Base-by-base conservation (phyloP, 2,329 filamentous ascomycete species). In the Penicillium sp. region DNA sequence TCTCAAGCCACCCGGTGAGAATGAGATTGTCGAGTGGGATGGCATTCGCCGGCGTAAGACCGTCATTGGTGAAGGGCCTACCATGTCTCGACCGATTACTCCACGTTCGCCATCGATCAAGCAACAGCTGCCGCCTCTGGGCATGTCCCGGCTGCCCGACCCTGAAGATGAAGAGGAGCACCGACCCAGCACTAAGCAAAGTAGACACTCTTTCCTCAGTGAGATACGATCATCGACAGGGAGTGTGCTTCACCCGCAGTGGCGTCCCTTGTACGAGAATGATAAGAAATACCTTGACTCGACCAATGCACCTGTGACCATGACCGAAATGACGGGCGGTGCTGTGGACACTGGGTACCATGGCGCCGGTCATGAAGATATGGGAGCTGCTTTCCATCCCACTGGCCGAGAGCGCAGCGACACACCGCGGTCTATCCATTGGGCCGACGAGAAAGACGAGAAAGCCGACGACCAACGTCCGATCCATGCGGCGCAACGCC, bases 11-110 rank as follows among this genome's bases (percentile, higher is more conserved):
- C 86, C 95, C 45, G 81, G 79, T 41, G 90, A 96, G 64, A 82
- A 89, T 57, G 89, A 90, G 23, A 77, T 82, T 27, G 86, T 89
- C 54, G 90, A 97, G 71, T 98, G 90, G 85, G 93, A 97, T 70
- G 93, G 93, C 4, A 72, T 98, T 44, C 81, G 92, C 61, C 79
- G 90, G 60, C 80, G 93, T 45, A 82, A 76, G 65, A 85, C 82
- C 2, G 68, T 82, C 39, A 56, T 79, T 18, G 75, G 74, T 23
- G 66, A 74, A 35, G 75, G 74, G 27, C 65, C 66, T 27, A 71
- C 55, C 42, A 70, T 66, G 61, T 73, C 75, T 47, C 58, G 61
- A 4, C 59, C 80, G 13, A 66, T 68, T 39, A 73, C 66, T 7
- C 61, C 66, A 39, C 63, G 66, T 32, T 57, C 58, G 28, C 63